These are phyloP conservation scores for Cardamine chenopodiifolia DNA, from an alignment of 345 rosid genomes.

Conservation along the genomic window DNA sequence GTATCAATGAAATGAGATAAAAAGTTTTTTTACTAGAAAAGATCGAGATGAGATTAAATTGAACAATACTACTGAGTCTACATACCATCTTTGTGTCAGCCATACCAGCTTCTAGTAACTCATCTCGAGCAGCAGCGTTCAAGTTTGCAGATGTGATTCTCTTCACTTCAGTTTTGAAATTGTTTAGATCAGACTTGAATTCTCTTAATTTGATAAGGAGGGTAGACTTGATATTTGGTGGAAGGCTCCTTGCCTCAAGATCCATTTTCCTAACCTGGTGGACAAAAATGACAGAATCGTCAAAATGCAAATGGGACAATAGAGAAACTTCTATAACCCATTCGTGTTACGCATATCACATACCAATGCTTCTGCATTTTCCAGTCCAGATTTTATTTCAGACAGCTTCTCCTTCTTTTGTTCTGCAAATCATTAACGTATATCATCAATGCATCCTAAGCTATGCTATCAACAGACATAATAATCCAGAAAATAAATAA, in stretches of 20 bases:
- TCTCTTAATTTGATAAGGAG: slow-evolving; percentile 84
- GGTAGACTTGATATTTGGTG: slow-evolving; percentile 61
- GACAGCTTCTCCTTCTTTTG: slow-evolving; percentile 81
- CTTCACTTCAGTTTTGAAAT: slow-evolving; percentile 72
- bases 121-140: slow-evolving; percentile 67
- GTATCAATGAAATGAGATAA: neutral
- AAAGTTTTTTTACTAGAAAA: neutral
- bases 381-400: slow-evolving; percentile 65
- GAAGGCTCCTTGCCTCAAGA: slow-evolving; percentile 83
- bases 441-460: neutral
- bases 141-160: slow-evolving; percentile 57
- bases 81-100: slow-evolving; percentile 67
- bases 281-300: neutral
- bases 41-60: neutral
- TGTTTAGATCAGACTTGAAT: slow-evolving; percentile 84
- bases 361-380: slow-evolving; percentile 84
- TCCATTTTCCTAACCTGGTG: slow-evolving; percentile 82
- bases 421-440: slow-evolving; percentile 51
- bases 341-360: neutral
- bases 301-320: neutral
- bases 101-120: slow-evolving; percentile 75
- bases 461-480: neutral
- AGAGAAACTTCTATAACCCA: neutral
- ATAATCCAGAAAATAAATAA: neutral
- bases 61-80: neutral